Evolutionary conservation across 768 basidiomycete genomes (phyloP), one percentile per base, ranked within the genome.

Genomic region (Tulasnella sp.): DNA sequence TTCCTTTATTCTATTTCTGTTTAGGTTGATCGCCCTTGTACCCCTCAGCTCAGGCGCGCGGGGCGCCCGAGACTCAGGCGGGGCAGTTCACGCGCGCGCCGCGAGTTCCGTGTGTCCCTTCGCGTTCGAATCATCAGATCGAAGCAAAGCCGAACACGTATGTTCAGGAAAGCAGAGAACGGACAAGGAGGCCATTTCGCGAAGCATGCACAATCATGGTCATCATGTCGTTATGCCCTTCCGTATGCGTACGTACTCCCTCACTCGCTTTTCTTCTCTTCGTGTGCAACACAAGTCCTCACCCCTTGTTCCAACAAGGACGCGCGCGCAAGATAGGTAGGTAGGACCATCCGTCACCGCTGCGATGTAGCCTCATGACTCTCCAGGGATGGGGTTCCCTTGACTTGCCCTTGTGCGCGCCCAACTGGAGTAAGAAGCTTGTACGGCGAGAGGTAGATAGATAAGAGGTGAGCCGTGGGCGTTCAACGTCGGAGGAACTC

Each of bases 381-480:
- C 29, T 29, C 61, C 61, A 67, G 61, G 61, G 5, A 29, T 11
- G 61, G 61, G 32, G 32, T 18, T 4, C 44, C 44, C 29, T 57
- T 26, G 61, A 67, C 26, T 32, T 26, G 26, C 61, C 51, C 51
- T 51, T n/a, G 44, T 23, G n/a, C 20, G 23, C 61, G 61, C 29
- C 44, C 9, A 26, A 67, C 61, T 67, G 61, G 61, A 67, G 61
- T 67, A 35, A 57, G 6, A 13, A 15, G n/a, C 1, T 7, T 5
- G 57, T 11, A 61, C 2, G 35, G 35, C 35, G 35, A 35, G 9
- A 61, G 57, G 57, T 15, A 67, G 61, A 67, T 67, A 67, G 61
- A 67, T 67, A 67, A 67, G 61, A 67, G 61, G 61, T 67, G 61
- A 67, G 61, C 61, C 61, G 7, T 26, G 61, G 61, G 61, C 61